Evolutionary conservation across 73 alveolate genomes (phyloP).

Genomic region (Stentor roeselii): DNA sequence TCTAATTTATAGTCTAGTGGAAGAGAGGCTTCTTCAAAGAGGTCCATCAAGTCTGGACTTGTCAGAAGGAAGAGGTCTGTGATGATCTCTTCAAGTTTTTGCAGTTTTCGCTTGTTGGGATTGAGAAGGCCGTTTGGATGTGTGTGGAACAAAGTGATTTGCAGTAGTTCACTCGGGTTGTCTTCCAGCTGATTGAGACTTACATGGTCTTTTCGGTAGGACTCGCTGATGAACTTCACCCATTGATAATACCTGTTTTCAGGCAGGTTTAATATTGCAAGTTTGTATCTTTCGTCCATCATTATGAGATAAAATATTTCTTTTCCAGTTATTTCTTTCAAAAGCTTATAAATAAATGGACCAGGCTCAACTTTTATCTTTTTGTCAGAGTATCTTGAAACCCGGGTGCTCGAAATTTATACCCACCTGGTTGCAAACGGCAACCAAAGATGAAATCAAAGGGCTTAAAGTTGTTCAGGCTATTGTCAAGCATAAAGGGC

Average conservation of each 20-base stretch:
- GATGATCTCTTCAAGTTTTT: slow-evolving; percentile 6
- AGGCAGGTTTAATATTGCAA: slow-evolving; percentile 6
- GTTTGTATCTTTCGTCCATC: slow-evolving; percentile 27
- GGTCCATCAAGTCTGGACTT: background rate
- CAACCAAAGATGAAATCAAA: slow-evolving; percentile 4
- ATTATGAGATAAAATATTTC: too few species aligned
- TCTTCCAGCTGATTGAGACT: background rate
- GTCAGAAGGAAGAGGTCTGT: background rate
- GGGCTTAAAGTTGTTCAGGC: background rate
- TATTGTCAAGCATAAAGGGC: slow-evolving; percentile 8
- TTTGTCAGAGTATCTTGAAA: too few species aligned
- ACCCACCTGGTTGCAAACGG: slow-evolving; percentile 7
- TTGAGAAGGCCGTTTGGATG: slow-evolving; percentile 10
- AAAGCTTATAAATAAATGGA: too few species aligned
- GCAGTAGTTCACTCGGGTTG: background rate
- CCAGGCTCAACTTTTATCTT: too few species aligned
- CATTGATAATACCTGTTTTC: slow-evolving; percentile 7
- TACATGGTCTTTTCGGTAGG: slow-evolving; percentile 18
- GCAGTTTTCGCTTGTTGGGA: slow-evolving; percentile 14
- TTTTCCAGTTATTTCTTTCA: too few species aligned
- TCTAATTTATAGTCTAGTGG: slow-evolving; percentile 12
- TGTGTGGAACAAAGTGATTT: background rate
- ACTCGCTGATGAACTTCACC: slow-evolving; percentile 7
- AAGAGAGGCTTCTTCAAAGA: background rate
- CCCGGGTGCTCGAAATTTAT: background rate